Conservation (phyloP, 495 filamentous ascomycete genomes). For the Aspergillus conjunctus region DNA sequence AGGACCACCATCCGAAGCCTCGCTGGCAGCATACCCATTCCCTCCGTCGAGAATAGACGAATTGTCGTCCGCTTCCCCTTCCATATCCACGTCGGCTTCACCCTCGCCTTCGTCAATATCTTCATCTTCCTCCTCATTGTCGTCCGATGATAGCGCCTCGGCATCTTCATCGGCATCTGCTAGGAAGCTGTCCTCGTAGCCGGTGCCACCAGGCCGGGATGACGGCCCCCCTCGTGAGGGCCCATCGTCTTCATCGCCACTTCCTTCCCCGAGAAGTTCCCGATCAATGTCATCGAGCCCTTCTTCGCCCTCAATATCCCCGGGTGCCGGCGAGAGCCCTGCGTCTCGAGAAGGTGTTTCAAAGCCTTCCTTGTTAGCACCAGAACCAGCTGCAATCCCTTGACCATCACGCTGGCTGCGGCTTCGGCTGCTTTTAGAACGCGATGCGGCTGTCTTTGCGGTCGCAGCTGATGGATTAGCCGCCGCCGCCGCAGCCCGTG, state of each 20-base stretch:
- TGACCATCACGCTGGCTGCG: slow-evolving; percentile 27
- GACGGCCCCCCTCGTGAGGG: slow-evolving; percentile 21
- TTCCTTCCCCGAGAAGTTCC: slow-evolving; percentile 52
- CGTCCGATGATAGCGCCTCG: slow-evolving; percentile 30
- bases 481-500: slow-evolving; percentile 29
- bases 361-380: slow-evolving; percentile 23
- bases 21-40: slow-evolving; percentile 44
- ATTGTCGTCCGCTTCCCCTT: slow-evolving; percentile 44
- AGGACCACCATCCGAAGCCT: slow-evolving; percentile 32
- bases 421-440: slow-evolving; percentile 37
- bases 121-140: slow-evolving; percentile 42
- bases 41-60: slow-evolving; percentile 45
- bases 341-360: slow-evolving; percentile 29
- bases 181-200: slow-evolving; percentile 35
- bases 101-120: slow-evolving; percentile 35
- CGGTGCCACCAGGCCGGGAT: slow-evolving; percentile 23
- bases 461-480: slow-evolving; percentile 27
- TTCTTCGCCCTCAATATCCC: slow-evolving; percentile 45
- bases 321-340: slow-evolving; percentile 25
- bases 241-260: slow-evolving; percentile 45
- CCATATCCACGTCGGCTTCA: slow-evolving; percentile 28
- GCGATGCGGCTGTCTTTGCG: slow-evolving; percentile 24
- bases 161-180: slow-evolving; percentile 34
- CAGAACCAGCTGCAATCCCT: slow-evolving; percentile 19
- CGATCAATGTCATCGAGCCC: slow-evolving; percentile 54